Conservation (phyloP, 1,284 basidiomycete species). For the Pseudozyma tsukubaensis region DNA sequence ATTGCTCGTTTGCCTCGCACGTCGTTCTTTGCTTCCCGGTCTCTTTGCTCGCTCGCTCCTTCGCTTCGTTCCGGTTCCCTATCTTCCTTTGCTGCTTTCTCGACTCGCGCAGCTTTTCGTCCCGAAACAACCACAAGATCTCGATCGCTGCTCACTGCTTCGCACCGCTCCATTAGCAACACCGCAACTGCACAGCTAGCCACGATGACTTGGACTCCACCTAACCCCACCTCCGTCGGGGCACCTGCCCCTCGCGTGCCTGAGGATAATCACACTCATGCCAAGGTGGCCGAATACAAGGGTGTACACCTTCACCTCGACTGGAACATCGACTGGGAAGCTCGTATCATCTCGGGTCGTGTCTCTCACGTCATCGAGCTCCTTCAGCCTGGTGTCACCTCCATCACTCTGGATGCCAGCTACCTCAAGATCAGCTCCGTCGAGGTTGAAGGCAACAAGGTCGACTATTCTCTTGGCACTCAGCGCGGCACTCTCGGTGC, state of each 20-base stretch:
- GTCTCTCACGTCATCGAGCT: slow-evolving; percentile 78
- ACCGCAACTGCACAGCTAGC: neutral
- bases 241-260: slow-evolving; percentile 48
- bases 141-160: neutral
- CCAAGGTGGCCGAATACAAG: slow-evolving; percentile 59
- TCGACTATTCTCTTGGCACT: slow-evolving; percentile 73
- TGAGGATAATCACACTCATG: slow-evolving; percentile 61
- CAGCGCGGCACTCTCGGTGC: slow-evolving; percentile 69
- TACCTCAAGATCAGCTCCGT: slow-evolving; percentile 78
- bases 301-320: slow-evolving; percentile 73
- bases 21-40: slow-evolving; percentile 17
- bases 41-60: slow-evolving; percentile 39
- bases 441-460: slow-evolving; percentile 73
- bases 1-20: slow-evolving; percentile 10
- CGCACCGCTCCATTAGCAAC: neutral
- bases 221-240: slow-evolving; percentile 57
- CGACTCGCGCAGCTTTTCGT: slow-evolving; percentile 1
- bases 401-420: slow-evolving; percentile 83
- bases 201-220: slow-evolving; percentile 59
- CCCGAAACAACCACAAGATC: neutral
- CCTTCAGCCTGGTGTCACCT: slow-evolving; percentile 74
- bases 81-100: slow-evolving; percentile 1
- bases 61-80: slow-evolving; percentile 17
- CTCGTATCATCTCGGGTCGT: slow-evolving; percentile 78
- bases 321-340: slow-evolving; percentile 84